Evolutionary conservation across 2,329 filamentous ascomycete genomes (phyloP).

Genomic region (Chaetomiaceae sp.): DNA sequence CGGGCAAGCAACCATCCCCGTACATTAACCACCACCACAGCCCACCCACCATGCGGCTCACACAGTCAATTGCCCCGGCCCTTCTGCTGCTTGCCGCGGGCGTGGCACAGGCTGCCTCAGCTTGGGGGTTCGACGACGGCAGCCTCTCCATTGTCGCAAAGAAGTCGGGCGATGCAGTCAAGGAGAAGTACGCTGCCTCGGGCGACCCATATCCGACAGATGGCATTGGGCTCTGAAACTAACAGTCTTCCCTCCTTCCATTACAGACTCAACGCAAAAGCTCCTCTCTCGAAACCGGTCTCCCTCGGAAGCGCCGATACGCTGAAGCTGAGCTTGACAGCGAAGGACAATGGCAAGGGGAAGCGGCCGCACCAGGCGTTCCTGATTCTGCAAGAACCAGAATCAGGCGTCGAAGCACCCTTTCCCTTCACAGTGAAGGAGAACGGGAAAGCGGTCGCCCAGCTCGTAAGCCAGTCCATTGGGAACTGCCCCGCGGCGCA

Average conservation of each 20-base stretch:
- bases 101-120: slow-evolving; percentile 47
- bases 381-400: slow-evolving; percentile 69
- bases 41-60: slow-evolving; percentile 35
- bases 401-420: slow-evolving; percentile 75
- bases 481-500: slow-evolving; percentile 5
- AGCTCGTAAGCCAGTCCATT: slow-evolving; percentile 59
- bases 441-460: slow-evolving; percentile 76
- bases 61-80: slow-evolving; percentile 34
- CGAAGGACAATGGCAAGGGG: slow-evolving; percentile 68
- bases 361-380: slow-evolving; percentile 94
- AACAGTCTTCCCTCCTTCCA: neutral
- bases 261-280: slow-evolving; percentile 51
- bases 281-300: slow-evolving; percentile 57
- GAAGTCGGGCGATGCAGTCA: slow-evolving; percentile 52
- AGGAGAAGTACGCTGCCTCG: slow-evolving; percentile 61
- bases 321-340: slow-evolving; percentile 75
- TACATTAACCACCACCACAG: slow-evolving; percentile 6
- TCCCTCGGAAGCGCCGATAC: slow-evolving; percentile 62
- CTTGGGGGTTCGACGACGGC: slow-evolving; percentile 71
- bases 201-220: neutral
- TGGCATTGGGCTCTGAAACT: neutral
- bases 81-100: slow-evolving; percentile 44
- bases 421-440: slow-evolving; percentile 82
- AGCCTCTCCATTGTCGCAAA: slow-evolving; percentile 60
- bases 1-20: slow-evolving; percentile 5